Evolutionary conservation across 1,284 basidiomycete genomes (phyloP), one percentile per base, ranked within the genome.

Genomic region (Porodaedalea pini): DNA sequence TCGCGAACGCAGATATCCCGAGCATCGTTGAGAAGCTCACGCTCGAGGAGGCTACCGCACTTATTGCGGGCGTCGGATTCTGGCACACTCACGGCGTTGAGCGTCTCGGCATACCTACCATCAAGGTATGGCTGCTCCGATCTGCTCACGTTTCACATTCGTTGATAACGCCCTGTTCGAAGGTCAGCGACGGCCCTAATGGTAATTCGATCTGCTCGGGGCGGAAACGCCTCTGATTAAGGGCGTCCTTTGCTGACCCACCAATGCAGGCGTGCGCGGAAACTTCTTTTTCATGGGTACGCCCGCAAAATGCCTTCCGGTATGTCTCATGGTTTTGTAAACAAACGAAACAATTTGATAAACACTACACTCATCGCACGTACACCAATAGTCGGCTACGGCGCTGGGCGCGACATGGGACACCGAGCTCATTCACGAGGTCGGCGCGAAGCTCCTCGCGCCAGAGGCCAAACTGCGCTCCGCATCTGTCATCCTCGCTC

Each of bases 331-430:
- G 40, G 21, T 13, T 37, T 21, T 15, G 31, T 8, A 47, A 15
- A 34, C 21, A 21, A 21, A 32, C 15, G 15, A 10, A 17, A 29
- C 47, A 47, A 2, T 19, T 40, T 44, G 7, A 6, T 19, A 13
- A 47, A 13, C 45, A 25, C 2, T 17, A 2, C 17, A 21, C 32
- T 45, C 32, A 41, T 29, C 15, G 15, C n/a, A 23, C 23, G 2
- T 58, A 77, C 66, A 78, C 77, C 0, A 3, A 68, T 68, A 65
- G 41, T 73, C 69, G 34, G 80, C 88, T 0, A 92, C 90, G 0
- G 86, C 85, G 0, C 74, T 92, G 21, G 90, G 80, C 2, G 82
- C 88, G 0, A 88, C 88, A 0, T 92, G 83, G 73, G 88, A 92
- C 67, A 73, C 80, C 0, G 75, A 82, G 10, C 80, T 92, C 41